A percentile compares a stretch with the other conserved stretches of the same genome.
These are phyloP conservation scores for Candida insectorum DNA, from an alignment of 805 yeast genomes.

Conservation along the genomic window DNA sequence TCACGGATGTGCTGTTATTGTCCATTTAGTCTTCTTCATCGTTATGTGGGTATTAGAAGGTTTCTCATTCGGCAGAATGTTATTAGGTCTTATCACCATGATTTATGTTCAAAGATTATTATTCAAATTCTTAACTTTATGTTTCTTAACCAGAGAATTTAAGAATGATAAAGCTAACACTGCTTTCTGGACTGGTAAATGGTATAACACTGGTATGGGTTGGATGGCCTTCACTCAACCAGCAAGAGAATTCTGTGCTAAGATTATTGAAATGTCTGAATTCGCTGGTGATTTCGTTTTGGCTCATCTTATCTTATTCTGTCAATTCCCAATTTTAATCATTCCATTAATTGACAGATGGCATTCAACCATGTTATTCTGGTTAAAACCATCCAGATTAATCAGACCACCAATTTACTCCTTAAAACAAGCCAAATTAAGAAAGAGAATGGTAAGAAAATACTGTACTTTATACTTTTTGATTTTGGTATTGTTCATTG, in stretches of 20 bases:
- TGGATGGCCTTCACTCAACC: constrained; percentile 95
- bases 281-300: constrained; percentile 95
- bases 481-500: constrained; percentile 67
- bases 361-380: constrained; percentile 98
- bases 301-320: constrained; percentile 84
- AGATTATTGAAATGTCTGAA: constrained; percentile 89
- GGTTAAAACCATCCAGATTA: constrained; percentile 96
- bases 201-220: constrained; percentile 95
- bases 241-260: constrained; percentile 89
- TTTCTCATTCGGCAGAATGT: constrained; percentile 81
- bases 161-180: constrained; percentile 93
- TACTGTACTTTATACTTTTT: constrained; percentile 79
- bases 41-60: constrained; percentile 97
- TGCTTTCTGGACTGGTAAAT: constrained; percentile 99
- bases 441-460: constrained; percentile 96
- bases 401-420: constrained; percentile 98
- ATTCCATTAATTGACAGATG: constrained; percentile 91
- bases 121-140: constrained; percentile 77
- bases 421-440: constrained; percentile 89
- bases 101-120: constrained; percentile 83
- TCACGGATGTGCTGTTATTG: constrained; percentile 88
- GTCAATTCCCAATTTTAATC: constrained; percentile 81
- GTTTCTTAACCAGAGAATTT: constrained; percentile 88
- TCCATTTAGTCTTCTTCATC: constrained; percentile 84
- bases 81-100: constrained; percentile 81